Evolutionary conservation across 495 filamentous ascomycete species (phyloP).

Genomic region (Melanomma pulvis-pyrius): DNA sequence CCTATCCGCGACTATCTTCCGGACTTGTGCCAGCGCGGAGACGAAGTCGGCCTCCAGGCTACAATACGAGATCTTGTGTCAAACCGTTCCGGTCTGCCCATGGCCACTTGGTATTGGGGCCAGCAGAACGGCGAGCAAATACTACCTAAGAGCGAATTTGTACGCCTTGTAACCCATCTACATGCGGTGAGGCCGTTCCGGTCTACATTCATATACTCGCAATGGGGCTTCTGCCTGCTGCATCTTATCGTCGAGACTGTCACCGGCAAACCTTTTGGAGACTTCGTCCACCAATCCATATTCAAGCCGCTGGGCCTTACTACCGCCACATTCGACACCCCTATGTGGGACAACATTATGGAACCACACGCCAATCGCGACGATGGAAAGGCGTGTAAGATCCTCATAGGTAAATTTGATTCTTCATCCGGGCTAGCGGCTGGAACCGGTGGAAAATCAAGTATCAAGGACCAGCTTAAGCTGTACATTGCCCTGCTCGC

Average conservation of each 20-base stretch:
- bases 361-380: background rate
- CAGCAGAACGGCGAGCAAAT: constrained; percentile 19
- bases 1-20: constrained; percentile 10
- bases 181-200: constrained; percentile 8
- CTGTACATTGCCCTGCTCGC: constrained; percentile 7
- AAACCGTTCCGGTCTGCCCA: constrained; percentile 15
- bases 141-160: constrained; percentile 1
- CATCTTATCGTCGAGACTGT: constrained; percentile 16
- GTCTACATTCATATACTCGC: constrained; percentile 20
- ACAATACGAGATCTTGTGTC: constrained; percentile 12
- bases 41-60: constrained; percentile 2
- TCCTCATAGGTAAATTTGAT: background rate
- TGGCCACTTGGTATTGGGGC: constrained; percentile 14
- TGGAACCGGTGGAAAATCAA: constrained; percentile 5
- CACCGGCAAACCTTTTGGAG: constrained; percentile 14
- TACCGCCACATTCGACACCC: constrained; percentile 7
- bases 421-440: constrained; percentile 4
- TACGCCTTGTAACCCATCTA: background rate
- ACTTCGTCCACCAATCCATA: constrained; percentile 7
- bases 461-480: constrained; percentile 8
- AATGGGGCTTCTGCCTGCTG: constrained; percentile 20
- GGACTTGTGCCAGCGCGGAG: background rate
- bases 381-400: constrained; percentile 5
- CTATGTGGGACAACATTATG: background rate
- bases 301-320: constrained; percentile 7